Percentiles rank a stretch among this genome's conserved stretches.
Evolutionary conservation across 2,329 filamentous ascomycete genomes (phyloP).

Genomic region (Colletotrichum paranaense): DNA sequence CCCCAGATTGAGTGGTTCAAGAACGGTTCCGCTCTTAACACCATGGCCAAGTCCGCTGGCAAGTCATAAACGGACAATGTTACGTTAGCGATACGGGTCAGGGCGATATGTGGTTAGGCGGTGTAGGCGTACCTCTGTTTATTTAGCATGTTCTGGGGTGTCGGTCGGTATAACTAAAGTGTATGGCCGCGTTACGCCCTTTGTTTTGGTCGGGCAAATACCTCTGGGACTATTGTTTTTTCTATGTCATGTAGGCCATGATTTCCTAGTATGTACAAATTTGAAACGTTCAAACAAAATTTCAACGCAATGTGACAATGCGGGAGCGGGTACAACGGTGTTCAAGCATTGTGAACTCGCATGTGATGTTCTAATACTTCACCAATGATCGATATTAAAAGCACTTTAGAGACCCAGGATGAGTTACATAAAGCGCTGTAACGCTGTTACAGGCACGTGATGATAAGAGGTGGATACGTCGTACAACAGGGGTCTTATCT

Average conservation of each 20-base stretch:
- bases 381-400: not conserved
- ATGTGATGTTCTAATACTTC: not conserved
- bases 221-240: constrained; percentile 38
- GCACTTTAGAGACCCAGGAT: too few species aligned
- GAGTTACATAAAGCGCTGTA: not conserved
- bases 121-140: constrained; percentile 45
- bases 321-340: not conserved
- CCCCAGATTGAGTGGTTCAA: constrained; percentile 99
- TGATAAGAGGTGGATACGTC: not conserved
- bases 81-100: constrained; percentile 16
- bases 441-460: not conserved
- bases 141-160: constrained; percentile 32
- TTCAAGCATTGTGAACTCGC: not conserved
- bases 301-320: not conserved
- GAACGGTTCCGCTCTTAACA: constrained; percentile 97
- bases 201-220: constrained; percentile 34
- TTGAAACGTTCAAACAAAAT: constrained; percentile 38
- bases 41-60: constrained; percentile 82
- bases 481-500: constrained; percentile 13
- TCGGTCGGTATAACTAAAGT: constrained; percentile 32
- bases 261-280: constrained; percentile 48
- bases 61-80: constrained; percentile 44
- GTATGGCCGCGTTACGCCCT: constrained; percentile 24
- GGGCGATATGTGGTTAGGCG: constrained; percentile 38
- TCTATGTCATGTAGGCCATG: constrained; percentile 40